Base-by-base conservation (phyloP, 441 rosid genomes). In the Codiaeum variegatum region DNA sequence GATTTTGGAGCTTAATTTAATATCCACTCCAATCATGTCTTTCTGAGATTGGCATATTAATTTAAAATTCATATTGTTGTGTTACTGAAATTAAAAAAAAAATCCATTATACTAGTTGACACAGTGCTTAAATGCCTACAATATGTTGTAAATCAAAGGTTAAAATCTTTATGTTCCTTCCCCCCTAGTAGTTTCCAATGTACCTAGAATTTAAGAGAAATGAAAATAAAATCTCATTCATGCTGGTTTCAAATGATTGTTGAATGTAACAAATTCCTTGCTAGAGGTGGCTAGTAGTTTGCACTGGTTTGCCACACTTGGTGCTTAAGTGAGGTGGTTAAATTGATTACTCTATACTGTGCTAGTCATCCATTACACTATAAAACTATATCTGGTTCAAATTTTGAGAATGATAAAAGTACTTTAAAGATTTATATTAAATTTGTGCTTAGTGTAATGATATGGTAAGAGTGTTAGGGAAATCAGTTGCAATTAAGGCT, bases 201-300 rank as follows among this genome's bases (percentile, higher is more conserved):
- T 16, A 55, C 12, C 60, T 40, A 54, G 15, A 55, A 24, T 7
- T 19, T 18, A 19, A 13, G 21, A 51, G 21, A 51, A n/a, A 18
- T 0, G 56, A 51, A 51, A 21, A 18, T 5, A n/a, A 51, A 19
- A 51, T 51, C 56, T 51, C 6, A 10, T 49, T 69, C 51, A 9
- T 38, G 6, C 5, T 38, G n/a, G 42, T 24, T 51, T 16, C 49
- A 61, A 31, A 26, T 16, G 21, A 62, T 5, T 62, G 21, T 49
- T 34, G 7, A 12, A 19, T 32, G 8, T 38, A 8, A 5, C 38
- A 18, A 26, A 16, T 13, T 23, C n/a, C 28, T 40, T 95, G 97
- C 85, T 83, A 73, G 87, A 90, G 84, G 83, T 72, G 69, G 23
- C 56, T 66, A 13, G 29, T 55, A 31, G 40, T 72, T 70, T 44